These are phyloP conservation scores for Pseudopyrenochaeta lycopersici DNA, from an alignment of 2,329 filamentous ascomycete species.

Conservation along the genomic window DNA sequence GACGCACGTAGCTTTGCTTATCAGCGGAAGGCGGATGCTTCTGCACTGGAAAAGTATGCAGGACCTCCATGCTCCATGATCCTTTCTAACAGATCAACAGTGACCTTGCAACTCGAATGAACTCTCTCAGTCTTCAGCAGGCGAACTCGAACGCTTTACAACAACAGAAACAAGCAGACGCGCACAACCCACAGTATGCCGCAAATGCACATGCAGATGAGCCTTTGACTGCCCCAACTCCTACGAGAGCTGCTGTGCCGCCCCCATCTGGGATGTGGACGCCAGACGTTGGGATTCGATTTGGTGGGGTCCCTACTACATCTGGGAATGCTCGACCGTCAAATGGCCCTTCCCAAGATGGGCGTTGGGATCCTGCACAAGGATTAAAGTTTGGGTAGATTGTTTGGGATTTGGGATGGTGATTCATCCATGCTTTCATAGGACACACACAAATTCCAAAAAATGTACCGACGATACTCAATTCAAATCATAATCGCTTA, in stretches of 20 bases:
- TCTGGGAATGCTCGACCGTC: conserved; percentile 41
- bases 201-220: conserved; percentile 56
- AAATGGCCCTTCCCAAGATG: conserved; percentile 47
- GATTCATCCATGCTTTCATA: no score
- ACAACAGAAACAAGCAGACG: conserved; percentile 58
- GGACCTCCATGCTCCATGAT: neutral
- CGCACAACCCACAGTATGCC: conserved; percentile 68
- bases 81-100: conserved; percentile 41
- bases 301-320: conserved; percentile 60
- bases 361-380: conserved; percentile 51
- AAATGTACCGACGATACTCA: no score
- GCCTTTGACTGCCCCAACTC: conserved; percentile 62
- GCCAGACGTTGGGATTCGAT: conserved; percentile 82
- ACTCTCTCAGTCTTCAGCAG: conserved; percentile 62
- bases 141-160: conserved; percentile 53
- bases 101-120: conserved; percentile 69
- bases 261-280: conserved; percentile 72
- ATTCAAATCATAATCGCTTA: no score
- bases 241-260: conserved; percentile 49
- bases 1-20: conserved; percentile 81
- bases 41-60: conserved; percentile 76
- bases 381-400: conserved; percentile 51
- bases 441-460: no score
- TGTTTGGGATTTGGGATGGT: no score
- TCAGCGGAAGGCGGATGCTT: conserved; percentile 81